Evolutionary conservation across 192 early-diverging fungal genomes (phyloP).

Genomic region (Entrophospora sp.): DNA sequence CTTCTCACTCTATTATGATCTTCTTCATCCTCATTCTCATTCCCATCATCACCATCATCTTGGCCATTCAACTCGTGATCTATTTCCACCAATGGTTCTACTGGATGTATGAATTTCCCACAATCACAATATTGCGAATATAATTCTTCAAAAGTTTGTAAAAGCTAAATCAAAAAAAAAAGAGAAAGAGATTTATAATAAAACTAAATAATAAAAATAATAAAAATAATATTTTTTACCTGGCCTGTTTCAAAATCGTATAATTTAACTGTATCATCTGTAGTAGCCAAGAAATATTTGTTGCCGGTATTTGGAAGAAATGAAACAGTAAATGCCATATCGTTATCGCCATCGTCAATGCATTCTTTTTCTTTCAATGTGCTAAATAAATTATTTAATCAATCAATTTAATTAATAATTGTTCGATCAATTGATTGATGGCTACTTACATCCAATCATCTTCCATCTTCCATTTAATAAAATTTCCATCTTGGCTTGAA

Average conservation of each 20-base stretch:
- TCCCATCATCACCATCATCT: too few relatives aligned
- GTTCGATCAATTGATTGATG: too few relatives aligned
- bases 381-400: constrained; percentile 21
- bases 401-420: background rate
- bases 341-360: constrained; percentile 77
- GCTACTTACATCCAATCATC: constrained; percentile 64
- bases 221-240: too few relatives aligned
- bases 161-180: constrained; percentile 26
- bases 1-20: constrained; percentile 26
- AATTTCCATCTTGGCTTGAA: constrained; percentile 92
- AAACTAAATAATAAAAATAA: background rate
- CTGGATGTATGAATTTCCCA: constrained; percentile 72
- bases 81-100: constrained; percentile 33
- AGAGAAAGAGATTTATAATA: background rate
- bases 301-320: constrained; percentile 93
- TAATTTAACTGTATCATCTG: constrained; percentile 79
- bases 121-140: constrained; percentile 96
- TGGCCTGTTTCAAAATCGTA: constrained; percentile 79
- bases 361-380: constrained; percentile 52
- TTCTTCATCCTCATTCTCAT: constrained; percentile 18
- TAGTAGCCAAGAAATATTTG: constrained; percentile 84
- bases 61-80: too few relatives aligned
- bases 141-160: constrained; percentile 58
- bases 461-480: constrained; percentile 81
- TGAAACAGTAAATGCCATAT: constrained; percentile 93